Percentiles rank a stretch among this genome's conserved stretches.
These are phyloP conservation scores for Nyssa sinensis DNA, from an alignment of 148 eudicot genomes.

Conservation along the genomic window DNA sequence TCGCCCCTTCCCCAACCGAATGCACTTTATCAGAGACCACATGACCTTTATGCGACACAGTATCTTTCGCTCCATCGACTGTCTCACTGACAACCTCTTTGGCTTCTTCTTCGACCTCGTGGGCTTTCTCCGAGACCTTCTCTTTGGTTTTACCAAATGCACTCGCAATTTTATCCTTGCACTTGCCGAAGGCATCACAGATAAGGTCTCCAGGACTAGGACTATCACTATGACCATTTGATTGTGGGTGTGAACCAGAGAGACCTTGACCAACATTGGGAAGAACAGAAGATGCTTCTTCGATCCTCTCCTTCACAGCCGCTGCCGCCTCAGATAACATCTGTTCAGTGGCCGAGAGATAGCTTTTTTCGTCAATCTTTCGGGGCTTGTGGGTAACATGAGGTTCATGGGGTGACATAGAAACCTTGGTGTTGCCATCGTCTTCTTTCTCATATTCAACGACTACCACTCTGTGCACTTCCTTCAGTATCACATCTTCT, in stretches of 20 bases:
- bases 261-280: constrained; percentile 16
- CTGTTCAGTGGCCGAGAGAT: too few relatives aligned
- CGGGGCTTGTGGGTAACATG: not conserved
- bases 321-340: constrained; percentile 22
- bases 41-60: not conserved
- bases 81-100: constrained; percentile 4
- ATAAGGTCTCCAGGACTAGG: constrained; percentile 31
- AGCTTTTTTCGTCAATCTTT: not conserved
- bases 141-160: constrained; percentile 37
- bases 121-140: constrained; percentile 16
- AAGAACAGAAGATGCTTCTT: constrained; percentile 14
- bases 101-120: constrained; percentile 19
- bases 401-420: constrained; percentile 43
- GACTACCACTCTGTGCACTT: constrained; percentile 58
- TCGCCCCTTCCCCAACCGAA: constrained; percentile 11
- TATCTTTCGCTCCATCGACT: constrained; percentile 10
- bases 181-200: constrained; percentile 53
- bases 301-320: constrained; percentile 19
- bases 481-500: constrained; percentile 45
- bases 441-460: constrained; percentile 56
- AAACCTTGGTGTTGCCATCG: constrained; percentile 59
- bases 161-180: constrained; percentile 36
- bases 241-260: not conserved
- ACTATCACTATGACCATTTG: not conserved
- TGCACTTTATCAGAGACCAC: not conserved